Conservation (phyloP, 2,329 filamentous ascomycete species). For the Cercospora sp. region DNA sequence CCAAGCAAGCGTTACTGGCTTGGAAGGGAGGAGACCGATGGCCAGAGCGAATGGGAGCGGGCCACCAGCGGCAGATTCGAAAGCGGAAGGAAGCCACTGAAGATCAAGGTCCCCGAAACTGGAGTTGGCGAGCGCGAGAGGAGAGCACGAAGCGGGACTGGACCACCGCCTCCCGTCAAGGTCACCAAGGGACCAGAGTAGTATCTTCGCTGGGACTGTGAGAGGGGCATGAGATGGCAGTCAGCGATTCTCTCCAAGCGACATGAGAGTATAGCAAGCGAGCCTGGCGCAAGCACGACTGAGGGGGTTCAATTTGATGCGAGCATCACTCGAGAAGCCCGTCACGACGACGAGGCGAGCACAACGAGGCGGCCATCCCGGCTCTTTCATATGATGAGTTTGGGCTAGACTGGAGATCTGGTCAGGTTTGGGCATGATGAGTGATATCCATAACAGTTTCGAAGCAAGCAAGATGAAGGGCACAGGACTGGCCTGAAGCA, state of each 20-base stretch:
- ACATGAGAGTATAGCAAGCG: neutral
- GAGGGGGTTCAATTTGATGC: neutral
- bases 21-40: conserved; percentile 60
- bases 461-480: conserved; percentile 8
- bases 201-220: conserved; percentile 11
- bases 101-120: conserved; percentile 46
- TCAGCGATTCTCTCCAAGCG: neutral
- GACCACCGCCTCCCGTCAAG: conserved; percentile 45
- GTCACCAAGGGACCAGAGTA: conserved; percentile 19
- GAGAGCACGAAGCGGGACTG: conserved; percentile 62
- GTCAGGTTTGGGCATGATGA: conserved; percentile 8
- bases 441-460: conserved; percentile 15
- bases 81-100: conserved; percentile 38
- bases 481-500: conserved; percentile 5
- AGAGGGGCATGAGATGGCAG: conserved; percentile 4
- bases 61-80: conserved; percentile 63
- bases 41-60: conserved; percentile 67
- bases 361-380: neutral
- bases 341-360: neutral
- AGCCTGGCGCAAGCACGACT: neutral
- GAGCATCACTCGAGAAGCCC: neutral
- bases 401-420: neutral
- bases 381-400: neutral
- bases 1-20: conserved; percentile 80
- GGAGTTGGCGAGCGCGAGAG: conserved; percentile 60